Conservation (phyloP, 2,329 filamentous ascomycete species). For the Alternaria solani region DNA sequence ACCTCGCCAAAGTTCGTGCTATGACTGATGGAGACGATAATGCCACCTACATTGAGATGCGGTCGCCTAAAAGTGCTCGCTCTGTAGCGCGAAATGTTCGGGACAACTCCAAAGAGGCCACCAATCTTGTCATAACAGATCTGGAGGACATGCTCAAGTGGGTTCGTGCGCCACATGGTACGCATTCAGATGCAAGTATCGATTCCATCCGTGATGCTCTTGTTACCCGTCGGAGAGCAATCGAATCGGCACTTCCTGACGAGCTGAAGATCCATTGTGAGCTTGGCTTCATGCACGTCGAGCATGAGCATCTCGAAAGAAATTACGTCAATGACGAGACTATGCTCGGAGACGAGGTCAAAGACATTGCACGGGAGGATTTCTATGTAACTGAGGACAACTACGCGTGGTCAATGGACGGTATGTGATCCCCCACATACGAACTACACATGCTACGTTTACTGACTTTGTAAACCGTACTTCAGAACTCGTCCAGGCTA, state of each 20-base stretch:
- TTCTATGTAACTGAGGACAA: slow-evolving; percentile 52
- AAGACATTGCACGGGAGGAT: slow-evolving; percentile 44
- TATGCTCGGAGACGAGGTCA: slow-evolving; percentile 44
- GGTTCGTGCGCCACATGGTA: slow-evolving; percentile 27
- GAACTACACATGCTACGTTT: background rate
- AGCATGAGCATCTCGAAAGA: slow-evolving; percentile 45
- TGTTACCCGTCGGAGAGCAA: slow-evolving; percentile 34
- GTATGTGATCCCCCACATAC: background rate
- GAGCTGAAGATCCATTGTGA: slow-evolving; percentile 37
- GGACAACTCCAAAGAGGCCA: slow-evolving; percentile 29
- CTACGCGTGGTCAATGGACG: slow-evolving; percentile 45
- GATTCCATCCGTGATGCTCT: slow-evolving; percentile 39
- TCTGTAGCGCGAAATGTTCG: slow-evolving; percentile 36
- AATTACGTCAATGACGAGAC: slow-evolving; percentile 49
- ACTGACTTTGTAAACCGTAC: slow-evolving; percentile 34
- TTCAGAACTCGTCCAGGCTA: slow-evolving; percentile 43
- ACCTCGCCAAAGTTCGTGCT: slow-evolving; percentile 27
- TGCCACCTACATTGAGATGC: background rate
- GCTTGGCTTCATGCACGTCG: slow-evolving; percentile 47
- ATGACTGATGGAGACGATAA: slow-evolving; percentile 26
- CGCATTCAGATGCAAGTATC: slow-evolving; percentile 19
- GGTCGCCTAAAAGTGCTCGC: slow-evolving; percentile 29
- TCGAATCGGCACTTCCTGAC: slow-evolving; percentile 38
- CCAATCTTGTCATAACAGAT: slow-evolving; percentile 31
- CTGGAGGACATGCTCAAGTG: slow-evolving; percentile 37